Evolutionary conservation across 1,284 basidiomycete genomes (phyloP), one percentile per base, ranked within the genome.

Genomic region (Austroboletus novae-zelandiae): DNA sequence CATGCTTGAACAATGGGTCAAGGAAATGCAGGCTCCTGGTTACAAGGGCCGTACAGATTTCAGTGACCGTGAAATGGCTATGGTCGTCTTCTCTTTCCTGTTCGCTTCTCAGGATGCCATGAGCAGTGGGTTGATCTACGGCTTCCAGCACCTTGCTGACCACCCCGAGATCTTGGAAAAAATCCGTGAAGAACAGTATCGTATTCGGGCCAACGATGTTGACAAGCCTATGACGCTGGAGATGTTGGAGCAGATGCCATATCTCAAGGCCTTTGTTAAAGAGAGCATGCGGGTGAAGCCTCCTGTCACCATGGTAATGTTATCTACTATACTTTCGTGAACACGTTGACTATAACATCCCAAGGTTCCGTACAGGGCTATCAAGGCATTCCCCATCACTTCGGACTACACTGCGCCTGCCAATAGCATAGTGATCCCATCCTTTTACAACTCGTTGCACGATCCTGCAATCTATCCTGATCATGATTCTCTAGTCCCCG

Each of bases 101-200:
- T 99, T 99, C 64, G 96, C 97, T 9, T 93, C 89, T 25, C 96
- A 99, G 75, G 96, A 99, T 68, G 96, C 96, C 54, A 98, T 99
- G 96, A 92, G 91, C 66, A 90, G 86, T 55, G 92, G 92, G 47
- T 75, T 95, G 57, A 92, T 95, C 64, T 98, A 93, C 71, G 86
- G 86, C 40, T 96, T 99, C 84, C 97, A 99, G 74, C 91, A 96
- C 70, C 79, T 98, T 43, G 91, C 92, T 40, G 96, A 99, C 71
- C 80, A 91, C 62, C 96, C 96, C 5, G 89, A 95, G 25, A 74
- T 97, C 51, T 74, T 97, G 59, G 84, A 81, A 45, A 98, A 97
- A 74, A 82, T 99, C 59, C 83, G 90, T 49, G 91, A 89, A 65
- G 96, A 99, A 74, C 95, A 98, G 70, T 86, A 89, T 55, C 78